These are phyloP conservation scores for Wilcoxina mikolae DNA, from an alignment of 495 filamentous ascomycete genomes.

Conservation along the genomic window DNA sequence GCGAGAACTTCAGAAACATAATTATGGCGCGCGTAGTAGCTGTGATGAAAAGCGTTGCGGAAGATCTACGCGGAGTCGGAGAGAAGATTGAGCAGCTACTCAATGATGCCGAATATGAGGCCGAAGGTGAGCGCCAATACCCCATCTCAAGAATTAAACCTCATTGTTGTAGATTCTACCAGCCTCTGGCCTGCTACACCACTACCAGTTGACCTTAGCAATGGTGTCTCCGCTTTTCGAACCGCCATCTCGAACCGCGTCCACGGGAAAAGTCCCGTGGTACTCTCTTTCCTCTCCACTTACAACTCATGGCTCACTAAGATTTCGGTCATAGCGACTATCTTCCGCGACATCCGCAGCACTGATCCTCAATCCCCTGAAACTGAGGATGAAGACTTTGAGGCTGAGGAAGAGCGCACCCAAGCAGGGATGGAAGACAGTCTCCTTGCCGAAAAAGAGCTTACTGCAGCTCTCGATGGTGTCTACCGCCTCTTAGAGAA, in stretches of 20 bases:
- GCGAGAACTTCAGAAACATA: conserved; percentile 43
- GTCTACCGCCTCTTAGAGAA: conserved; percentile 35
- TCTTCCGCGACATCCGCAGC: conserved; percentile 51
- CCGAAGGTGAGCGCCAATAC: conserved; percentile 40
- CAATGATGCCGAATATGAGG: conserved; percentile 40
- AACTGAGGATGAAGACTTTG: conserved; percentile 57
- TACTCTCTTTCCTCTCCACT: conserved; percentile 41
- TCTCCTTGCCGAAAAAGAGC: conserved; percentile 42
- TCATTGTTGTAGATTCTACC: conserved; percentile 32
- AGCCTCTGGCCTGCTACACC: conserved; percentile 19
- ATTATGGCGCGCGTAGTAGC: conserved; percentile 49
- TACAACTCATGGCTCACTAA: conserved; percentile 56
- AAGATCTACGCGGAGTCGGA: conserved; percentile 44
- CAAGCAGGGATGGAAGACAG: conserved; percentile 61
- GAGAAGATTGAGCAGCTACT: conserved; percentile 39
- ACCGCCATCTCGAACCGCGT: conserved; percentile 36
- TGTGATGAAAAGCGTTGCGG: conserved; percentile 45
- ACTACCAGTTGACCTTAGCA: conserved; percentile 36
- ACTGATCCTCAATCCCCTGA: conserved; percentile 36
- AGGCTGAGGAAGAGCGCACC: conserved; percentile 58
- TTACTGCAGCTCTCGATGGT: conserved; percentile 41
- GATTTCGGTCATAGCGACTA: conserved; percentile 43
- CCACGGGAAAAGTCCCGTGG: conserved; percentile 51
- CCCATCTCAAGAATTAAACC: conserved; percentile 25
- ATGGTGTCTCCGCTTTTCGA: conserved; percentile 44